Base-by-base conservation (phyloP, 768 basidiomycete genomes). In the Gymnopilus dilepis region DNA sequence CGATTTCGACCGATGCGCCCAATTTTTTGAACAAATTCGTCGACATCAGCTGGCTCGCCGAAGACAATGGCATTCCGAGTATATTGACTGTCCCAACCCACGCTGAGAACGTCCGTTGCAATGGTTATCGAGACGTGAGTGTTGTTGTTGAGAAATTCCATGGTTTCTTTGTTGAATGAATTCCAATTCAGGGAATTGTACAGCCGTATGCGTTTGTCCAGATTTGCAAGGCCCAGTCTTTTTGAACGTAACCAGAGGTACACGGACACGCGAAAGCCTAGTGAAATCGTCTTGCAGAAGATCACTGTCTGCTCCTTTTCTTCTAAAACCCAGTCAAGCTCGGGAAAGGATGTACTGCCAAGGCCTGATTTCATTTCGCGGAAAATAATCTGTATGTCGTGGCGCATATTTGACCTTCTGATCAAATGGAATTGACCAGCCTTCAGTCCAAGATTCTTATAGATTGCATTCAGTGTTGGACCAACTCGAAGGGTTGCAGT, bases 231-330 rank as follows among this genome's bases (percentile, higher is more conserved):
- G 19, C 42, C 19, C 7, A 21, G 21, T 24, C 21, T 24, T 19
- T 55, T 1, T 4, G 38, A 59, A 6, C n/a, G 1, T 1, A 45
- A 6, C 66, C 68, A 71, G 11, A 75, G 65, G 56, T 74, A 72
- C 3, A 26, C 15, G 3, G 59, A 60, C 6, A 73, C 40, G 0
- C 65, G 70, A 37, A 67, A 69, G 4, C 67, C 69, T 1, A 73
- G 64, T 0, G 47, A 8, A 31, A 75, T 72, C 0, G 73, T 69
- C n/a, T 65, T 59, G 55, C 68, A 66, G 45, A 74, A 76, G 2
- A 76, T 67, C 9, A 75, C 56, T 0, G 68, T 74, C 19, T 67
- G 69, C 40, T 59, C 24, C 3, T 45, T 42, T 4, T 41, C 45
- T 0, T 61, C 43, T 5, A 75, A n/a, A 22, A 76, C 53, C 74